Evolutionary conservation across 257 asterid species (phyloP).

Genomic region (Gentiana dahurica): DNA sequence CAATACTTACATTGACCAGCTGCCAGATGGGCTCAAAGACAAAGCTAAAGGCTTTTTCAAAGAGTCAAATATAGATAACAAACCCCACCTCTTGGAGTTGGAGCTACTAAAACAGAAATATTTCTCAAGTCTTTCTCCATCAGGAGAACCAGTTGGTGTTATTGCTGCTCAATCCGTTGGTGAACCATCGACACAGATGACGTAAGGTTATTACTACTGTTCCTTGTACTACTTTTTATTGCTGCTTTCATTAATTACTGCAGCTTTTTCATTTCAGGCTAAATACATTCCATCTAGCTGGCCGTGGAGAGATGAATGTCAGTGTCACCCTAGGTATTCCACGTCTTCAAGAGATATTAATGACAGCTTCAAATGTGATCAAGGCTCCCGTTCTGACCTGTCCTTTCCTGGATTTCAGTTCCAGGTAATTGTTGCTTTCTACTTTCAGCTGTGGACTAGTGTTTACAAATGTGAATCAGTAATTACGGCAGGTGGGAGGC

Average conservation of each 20-base stretch:
- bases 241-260: too few species aligned
- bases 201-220: constrained; percentile 27
- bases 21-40: constrained; percentile 72
- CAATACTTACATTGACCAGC: constrained; percentile 48
- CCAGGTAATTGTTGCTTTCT: constrained; percentile 27
- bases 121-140: constrained; percentile 68
- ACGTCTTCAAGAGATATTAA: constrained; percentile 93
- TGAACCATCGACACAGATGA: constrained; percentile 99
- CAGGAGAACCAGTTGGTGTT: constrained; percentile 98
- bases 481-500: too few species aligned
- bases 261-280: constrained; percentile 35
- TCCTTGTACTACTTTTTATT: too few species aligned
- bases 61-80: constrained; percentile 2
- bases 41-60: constrained; percentile 27
- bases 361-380: constrained; percentile 68
- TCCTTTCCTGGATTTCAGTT: constrained; percentile 56
- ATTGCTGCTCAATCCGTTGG: constrained; percentile 98
- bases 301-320: constrained; percentile 92
- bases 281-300: constrained; percentile 96
- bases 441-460: not conserved
- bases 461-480: too few species aligned
- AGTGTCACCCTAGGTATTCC: constrained; percentile 85
- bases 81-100: constrained; percentile 31
- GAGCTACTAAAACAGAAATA: constrained; percentile 72
- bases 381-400: constrained; percentile 88